These are phyloP conservation scores for Candida lessepsii DNA, from an alignment of 805 yeast species.

Conservation along the genomic window DNA sequence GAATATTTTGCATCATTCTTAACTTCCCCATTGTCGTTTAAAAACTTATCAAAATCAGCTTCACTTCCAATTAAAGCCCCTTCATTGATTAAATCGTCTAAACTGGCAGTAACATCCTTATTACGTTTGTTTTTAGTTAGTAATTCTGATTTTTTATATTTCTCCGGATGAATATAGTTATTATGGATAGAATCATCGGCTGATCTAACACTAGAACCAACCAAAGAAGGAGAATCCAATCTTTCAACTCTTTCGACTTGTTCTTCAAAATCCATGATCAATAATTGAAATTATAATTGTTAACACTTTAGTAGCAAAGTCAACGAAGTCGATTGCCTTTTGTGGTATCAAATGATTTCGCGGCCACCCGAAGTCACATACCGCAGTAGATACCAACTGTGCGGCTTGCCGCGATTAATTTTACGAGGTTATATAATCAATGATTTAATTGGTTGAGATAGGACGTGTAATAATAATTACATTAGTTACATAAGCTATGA, in stretches of 20 bases:
- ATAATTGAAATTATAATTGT: background rate
- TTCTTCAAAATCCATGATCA: constrained; percentile 49
- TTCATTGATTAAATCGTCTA: constrained; percentile 50
- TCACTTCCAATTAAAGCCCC: constrained; percentile 50
- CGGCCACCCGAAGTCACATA: no score
- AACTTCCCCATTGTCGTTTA: constrained; percentile 55
- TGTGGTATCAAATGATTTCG: background rate
- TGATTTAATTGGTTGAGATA: no score
- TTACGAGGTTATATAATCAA: no score
- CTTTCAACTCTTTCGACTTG: constrained; percentile 54
- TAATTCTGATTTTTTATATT: constrained; percentile 26
- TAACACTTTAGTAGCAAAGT: background rate
- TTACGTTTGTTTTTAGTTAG: constrained; percentile 15
- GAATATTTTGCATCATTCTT: constrained; percentile 43
- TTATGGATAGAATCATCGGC: constrained; percentile 47
- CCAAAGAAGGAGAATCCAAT: constrained; percentile 48
- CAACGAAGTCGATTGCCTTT: background rate
- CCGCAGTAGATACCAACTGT: no score
- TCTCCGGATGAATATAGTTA: constrained; percentile 46
- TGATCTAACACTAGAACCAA: constrained; percentile 51
- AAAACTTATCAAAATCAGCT: constrained; percentile 49
- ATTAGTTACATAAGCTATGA: no score
- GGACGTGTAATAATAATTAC: no score
- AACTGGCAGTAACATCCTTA: constrained; percentile 45
- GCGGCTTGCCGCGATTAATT: no score